phyloP scores from a whole-genome alignment of 768 basidiomycete species.

The Rubroboletus satanas region DNA sequence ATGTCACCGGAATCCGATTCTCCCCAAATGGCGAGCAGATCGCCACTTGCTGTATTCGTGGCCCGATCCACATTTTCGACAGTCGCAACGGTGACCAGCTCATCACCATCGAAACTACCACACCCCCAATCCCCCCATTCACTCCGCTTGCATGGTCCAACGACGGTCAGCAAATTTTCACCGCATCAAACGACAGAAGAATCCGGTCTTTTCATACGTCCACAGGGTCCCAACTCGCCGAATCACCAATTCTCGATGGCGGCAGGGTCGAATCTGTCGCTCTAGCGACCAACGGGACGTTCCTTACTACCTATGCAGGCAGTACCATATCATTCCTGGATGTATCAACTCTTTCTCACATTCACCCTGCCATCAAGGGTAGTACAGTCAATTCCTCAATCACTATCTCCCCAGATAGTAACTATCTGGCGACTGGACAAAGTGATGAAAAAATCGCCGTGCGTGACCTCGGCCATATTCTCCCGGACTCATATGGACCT shows the following conservation, averaged over 20 bases:
- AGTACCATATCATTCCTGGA: not conserved
- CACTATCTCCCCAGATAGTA: not conserved
- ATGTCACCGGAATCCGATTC: not conserved
- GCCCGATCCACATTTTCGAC: not conserved
- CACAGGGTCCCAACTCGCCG: not conserved
- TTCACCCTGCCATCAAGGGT: not conserved
- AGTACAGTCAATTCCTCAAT: not conserved
- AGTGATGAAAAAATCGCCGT: not conserved
- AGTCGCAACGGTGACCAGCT: not conserved
- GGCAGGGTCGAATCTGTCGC: not conserved
- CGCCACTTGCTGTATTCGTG: not conserved
- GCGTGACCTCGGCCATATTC: not conserved
- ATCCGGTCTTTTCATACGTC: not conserved
- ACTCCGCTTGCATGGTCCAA: not conserved
- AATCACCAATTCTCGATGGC: not conserved
- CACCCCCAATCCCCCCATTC: not conserved
- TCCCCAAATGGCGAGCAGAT: not conserved
- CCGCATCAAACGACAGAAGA: not conserved
- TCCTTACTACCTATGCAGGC: not conserved
- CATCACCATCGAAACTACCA: not conserved
- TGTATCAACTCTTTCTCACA: not conserved
- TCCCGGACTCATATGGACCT: not conserved
- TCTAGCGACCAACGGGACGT: not conserved
- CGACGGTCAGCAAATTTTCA: not conserved
- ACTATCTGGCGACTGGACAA: not conserved